Conservation (phyloP, 1,139 yeast species). For the Eremothecium coryli region DNA sequence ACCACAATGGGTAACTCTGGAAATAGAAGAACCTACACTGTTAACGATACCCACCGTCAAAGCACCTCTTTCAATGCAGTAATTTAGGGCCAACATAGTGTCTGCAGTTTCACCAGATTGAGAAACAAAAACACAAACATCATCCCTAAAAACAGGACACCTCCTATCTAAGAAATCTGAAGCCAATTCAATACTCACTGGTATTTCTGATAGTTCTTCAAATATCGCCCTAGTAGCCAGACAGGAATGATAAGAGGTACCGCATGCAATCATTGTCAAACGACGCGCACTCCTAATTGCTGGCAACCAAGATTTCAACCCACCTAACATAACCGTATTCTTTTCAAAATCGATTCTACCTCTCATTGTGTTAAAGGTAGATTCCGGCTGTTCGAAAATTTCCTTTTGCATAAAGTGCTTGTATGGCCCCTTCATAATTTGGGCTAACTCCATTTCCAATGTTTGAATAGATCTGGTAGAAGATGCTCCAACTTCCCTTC, state of each 20-base stretch:
- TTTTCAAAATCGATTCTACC: constrained; percentile 94
- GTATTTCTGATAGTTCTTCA: constrained; percentile 94
- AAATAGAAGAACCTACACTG: constrained; percentile 92
- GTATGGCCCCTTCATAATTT: constrained; percentile 96
- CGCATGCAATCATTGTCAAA: constrained; percentile 97
- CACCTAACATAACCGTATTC: constrained; percentile 74
- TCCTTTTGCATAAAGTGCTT: constrained; percentile 98
- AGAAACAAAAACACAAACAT: constrained; percentile 93
- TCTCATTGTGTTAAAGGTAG: constrained; percentile 97
- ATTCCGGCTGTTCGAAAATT: constrained; percentile 97
- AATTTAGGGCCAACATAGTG: constrained; percentile 91
- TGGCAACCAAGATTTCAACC: constrained; percentile 73
- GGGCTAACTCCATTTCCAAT: constrained; percentile 91
- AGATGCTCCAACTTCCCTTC: constrained; percentile 82
- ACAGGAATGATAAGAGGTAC: constrained; percentile 98
- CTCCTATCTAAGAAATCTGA: constrained; percentile 94
- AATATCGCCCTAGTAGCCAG: constrained; percentile 92
- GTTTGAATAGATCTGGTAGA: constrained; percentile 94
- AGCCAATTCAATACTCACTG: constrained; percentile 92
- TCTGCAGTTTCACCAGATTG: constrained; percentile 99
- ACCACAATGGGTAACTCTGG: constrained; percentile 97
- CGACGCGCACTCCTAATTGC: constrained; percentile 93
- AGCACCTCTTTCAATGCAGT: constrained; percentile 95
- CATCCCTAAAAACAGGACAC: constrained; percentile 96
- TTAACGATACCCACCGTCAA: constrained; percentile 93